Conservation (phyloP, 495 filamentous ascomycete genomes). For the Paragyromitra xinjiangensis region DNA sequence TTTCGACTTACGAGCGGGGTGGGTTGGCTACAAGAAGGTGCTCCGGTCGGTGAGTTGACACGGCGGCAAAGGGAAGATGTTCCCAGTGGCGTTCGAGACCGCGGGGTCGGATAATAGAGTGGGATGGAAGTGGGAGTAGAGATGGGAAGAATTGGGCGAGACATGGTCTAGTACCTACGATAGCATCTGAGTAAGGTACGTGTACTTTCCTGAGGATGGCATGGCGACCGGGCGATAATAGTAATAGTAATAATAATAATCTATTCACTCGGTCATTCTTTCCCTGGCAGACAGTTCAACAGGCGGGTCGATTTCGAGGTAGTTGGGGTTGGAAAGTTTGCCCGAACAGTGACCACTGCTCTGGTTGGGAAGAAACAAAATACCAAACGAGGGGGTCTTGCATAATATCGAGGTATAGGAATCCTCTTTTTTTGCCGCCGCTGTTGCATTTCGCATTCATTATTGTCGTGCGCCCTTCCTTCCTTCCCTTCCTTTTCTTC, state of each 20-base stretch:
- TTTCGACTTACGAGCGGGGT: slow-evolving; percentile 25
- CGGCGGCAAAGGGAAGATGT: slow-evolving; percentile 32
- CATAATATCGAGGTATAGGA: slow-evolving; percentile 24
- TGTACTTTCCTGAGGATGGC: not conserved
- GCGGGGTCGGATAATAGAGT: slow-evolving; percentile 12
- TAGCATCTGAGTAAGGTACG: slow-evolving; percentile 6
- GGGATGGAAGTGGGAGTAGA: not conserved
- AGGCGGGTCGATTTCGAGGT: slow-evolving; percentile 15
- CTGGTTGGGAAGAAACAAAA: slow-evolving; percentile 20
- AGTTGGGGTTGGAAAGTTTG: slow-evolving; percentile 28
- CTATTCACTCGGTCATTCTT: slow-evolving; percentile 5
- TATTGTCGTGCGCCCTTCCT: slow-evolving; percentile 32
- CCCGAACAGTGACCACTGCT: not conserved
- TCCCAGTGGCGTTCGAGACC: slow-evolving; percentile 34
- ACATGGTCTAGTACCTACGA: slow-evolving; percentile 1
- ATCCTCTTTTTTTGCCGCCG: slow-evolving; percentile 24
- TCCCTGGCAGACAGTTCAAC: not conserved
- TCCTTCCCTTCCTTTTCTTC: slow-evolving; percentile 21
- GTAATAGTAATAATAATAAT: not conserved
- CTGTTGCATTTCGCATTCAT: slow-evolving; percentile 8
- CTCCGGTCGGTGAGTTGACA: slow-evolving; percentile 4
- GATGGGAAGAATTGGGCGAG: slow-evolving; percentile 10
- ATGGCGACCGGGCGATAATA: not conserved
- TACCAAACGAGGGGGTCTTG: slow-evolving; percentile 18
- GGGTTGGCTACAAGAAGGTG: not conserved